phyloP scores from a whole-genome alignment of 2,329 filamentous ascomycete genomes.

The Fusarium piperis region DNA sequence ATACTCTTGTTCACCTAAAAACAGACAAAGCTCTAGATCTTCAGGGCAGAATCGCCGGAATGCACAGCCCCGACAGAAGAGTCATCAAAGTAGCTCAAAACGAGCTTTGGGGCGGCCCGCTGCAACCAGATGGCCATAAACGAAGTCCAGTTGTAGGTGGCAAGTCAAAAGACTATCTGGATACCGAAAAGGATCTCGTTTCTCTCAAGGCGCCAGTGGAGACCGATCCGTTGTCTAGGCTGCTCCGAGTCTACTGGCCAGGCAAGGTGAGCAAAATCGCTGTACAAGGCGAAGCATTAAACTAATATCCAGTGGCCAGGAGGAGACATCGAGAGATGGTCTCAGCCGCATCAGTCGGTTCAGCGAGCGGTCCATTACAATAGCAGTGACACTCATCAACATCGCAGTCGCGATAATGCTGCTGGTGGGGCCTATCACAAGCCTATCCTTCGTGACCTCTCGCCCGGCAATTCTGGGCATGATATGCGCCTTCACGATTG shows the following conservation, averaged over 20 bases:
- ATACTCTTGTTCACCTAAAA: accelerated
- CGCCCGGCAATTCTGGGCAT: not conserved
- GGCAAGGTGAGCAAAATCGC: not conserved
- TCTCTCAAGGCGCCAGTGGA: not conserved
- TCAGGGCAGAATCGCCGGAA: not conserved
- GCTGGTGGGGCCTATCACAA: not conserved
- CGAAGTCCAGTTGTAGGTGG: not conserved
- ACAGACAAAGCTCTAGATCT: not conserved
- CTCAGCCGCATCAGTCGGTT: not conserved
- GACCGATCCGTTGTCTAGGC: not conserved
- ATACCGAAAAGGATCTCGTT: not conserved
- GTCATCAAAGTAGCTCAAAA: not conserved
- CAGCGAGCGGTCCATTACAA: not conserved
- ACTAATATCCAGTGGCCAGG: no score
- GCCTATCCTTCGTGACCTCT: not conserved
- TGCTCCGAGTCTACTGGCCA: not conserved
- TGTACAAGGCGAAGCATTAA: no score
- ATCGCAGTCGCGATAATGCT: not conserved
- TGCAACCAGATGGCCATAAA: accelerated
- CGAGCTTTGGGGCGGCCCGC: not conserved
- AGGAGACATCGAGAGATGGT: not conserved
- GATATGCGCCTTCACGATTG: constrained; percentile 3
- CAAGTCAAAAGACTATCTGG: not conserved
- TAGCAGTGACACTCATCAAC: not conserved
- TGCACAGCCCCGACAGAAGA: not conserved